Conservation (phyloP, 495 filamentous ascomycete species). For the Penicillium desertorum region DNA sequence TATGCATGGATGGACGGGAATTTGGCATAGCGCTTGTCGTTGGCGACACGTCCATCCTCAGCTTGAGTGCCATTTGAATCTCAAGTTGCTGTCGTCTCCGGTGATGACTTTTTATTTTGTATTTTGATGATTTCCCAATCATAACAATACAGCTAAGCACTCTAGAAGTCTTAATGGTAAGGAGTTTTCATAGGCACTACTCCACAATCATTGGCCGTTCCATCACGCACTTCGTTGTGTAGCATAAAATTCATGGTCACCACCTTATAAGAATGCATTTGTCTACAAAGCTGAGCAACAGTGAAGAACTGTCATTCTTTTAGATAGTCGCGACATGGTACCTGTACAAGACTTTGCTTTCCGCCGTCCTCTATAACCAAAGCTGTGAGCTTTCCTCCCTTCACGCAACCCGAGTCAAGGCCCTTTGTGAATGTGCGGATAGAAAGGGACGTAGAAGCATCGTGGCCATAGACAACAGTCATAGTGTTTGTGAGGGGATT, state of each 20-base stretch:
- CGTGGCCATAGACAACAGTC: constrained; percentile 84
- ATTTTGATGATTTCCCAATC: too few relatives aligned
- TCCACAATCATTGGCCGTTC: not conserved
- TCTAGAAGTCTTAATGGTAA: too few relatives aligned
- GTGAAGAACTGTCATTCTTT: constrained; percentile 1
- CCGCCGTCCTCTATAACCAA: constrained; percentile 61
- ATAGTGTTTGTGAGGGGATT: constrained; percentile 30
- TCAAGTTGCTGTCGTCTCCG: too few relatives aligned
- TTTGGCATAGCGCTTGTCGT: too few relatives aligned
- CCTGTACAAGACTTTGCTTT: constrained; percentile 39
- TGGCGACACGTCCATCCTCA: too few relatives aligned
- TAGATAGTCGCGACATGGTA: constrained; percentile 33
- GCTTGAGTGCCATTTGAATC: too few relatives aligned
- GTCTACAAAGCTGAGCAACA: not conserved
- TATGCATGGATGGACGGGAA: too few relatives aligned
- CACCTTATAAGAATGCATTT: not conserved
- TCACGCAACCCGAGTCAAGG: constrained; percentile 78
- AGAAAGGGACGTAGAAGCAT: constrained; percentile 69
- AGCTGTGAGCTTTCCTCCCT: constrained; percentile 73
- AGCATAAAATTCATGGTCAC: not conserved
- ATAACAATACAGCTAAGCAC: not conserved
- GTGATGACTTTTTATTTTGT: too few relatives aligned
- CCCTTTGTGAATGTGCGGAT: constrained; percentile 73
- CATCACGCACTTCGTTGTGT: not conserved
- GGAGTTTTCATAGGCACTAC: too few relatives aligned